Evolutionary conservation across 768 basidiomycete species (phyloP), one percentile per base, ranked within the genome.

Genomic region (Lyophyllum shimeji): DNA sequence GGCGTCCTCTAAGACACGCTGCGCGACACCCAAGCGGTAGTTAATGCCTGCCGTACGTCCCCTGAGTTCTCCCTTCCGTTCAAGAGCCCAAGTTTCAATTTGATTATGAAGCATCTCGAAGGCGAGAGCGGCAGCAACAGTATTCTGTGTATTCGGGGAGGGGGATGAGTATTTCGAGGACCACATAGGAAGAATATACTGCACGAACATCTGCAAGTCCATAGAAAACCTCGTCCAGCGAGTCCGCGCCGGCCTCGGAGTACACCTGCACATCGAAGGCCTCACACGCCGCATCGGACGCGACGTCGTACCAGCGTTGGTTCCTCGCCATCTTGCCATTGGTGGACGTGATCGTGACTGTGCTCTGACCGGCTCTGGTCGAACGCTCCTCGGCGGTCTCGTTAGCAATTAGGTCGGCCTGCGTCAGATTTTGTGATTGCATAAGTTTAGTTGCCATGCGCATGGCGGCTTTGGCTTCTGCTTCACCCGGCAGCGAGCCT

Each of bases 91-190:
- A 1, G 34, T 7, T 20, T 57, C 56, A 20, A 52, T 46, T 29
- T 57, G 56, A 42, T 57, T 52, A 24, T 57, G 46, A 9, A 57
- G 27, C 50, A 57, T 57, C n/a, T 52, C 56, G 20, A 57, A 57
- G 9, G 50, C 44, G 25, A 52, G 39, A 11, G 56, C 50, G 17
- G 50, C 56, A 18, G 50, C 56, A 11, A 52, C 56, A 7, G 56
- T 57, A 39, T 57, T 57, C 29, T 29, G 29, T 5, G 9, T 29
- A 29, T n/a, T n/a, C n/a, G 29, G 29, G 29, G 29, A 29, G 9
- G 29, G 9, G 4, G n/a, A n/a, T n/a, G n/a, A n/a, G n/a, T n/a
- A n/a, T n/a, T n/a, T n/a, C n/a, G n/a, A n/a, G 23, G n/a, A n/a
- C n/a, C n/a, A n/a, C n/a, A n/a, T n/a, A n/a, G n/a, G n/a, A n/a